Conservation (phyloP, 805 yeast species). For the Lipomyces kockii region DNA sequence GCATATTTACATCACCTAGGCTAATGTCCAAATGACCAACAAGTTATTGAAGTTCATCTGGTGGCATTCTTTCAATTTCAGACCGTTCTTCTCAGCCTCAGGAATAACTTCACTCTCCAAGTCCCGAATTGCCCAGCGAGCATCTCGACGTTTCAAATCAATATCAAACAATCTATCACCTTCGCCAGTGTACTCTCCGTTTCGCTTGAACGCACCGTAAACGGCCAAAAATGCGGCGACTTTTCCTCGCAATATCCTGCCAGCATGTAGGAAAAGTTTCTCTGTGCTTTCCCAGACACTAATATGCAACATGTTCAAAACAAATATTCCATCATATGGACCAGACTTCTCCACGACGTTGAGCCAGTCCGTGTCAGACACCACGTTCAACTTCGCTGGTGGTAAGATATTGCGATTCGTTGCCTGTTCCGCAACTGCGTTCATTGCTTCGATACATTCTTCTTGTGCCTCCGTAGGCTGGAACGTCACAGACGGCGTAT, state of each 20-base stretch:
- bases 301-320: conserved; percentile 34
- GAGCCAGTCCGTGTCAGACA: conserved; percentile 22
- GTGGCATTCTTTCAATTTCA: conserved; percentile 13
- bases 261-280: conserved; percentile 18
- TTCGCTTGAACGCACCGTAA: conserved; percentile 33
- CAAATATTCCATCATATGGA: conserved; percentile 25
- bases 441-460: conserved; percentile 31
- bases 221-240: conserved; percentile 27
- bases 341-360: conserved; percentile 10
- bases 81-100: conserved; percentile 33
- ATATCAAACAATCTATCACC: conserved; percentile 29
- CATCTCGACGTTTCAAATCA: conserved; percentile 29
- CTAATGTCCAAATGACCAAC: conserved; percentile 27
- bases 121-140: conserved; percentile 34
- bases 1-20: background rate
- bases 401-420: conserved; percentile 13
- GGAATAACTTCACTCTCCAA: conserved; percentile 31
- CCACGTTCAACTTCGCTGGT: conserved; percentile 26
- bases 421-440: conserved; percentile 12
- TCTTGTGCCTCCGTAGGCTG: conserved; percentile 36
- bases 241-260: conserved; percentile 9
- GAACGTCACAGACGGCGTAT: conserved; percentile 23
- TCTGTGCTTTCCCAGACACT: conserved; percentile 31
- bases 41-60: conserved; percentile 26
- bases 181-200: conserved; percentile 32